Percentiles rank a stretch among this genome's conserved stretches.
Conservation (phyloP, 1,284 basidiomycete species). For the Puccinia novopanici region DNA sequence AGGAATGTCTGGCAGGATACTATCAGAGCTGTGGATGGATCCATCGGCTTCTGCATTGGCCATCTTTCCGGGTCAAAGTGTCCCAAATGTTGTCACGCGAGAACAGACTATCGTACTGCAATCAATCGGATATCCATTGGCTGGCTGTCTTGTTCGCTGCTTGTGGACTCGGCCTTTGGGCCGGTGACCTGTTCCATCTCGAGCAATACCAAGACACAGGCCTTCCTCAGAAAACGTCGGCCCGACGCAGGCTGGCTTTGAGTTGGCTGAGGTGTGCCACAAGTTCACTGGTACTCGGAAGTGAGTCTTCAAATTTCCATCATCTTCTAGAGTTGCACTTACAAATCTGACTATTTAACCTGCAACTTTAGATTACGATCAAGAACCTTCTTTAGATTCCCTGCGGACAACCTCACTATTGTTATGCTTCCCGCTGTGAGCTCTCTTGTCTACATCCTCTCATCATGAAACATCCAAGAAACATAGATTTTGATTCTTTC, state of each 20-base stretch:
- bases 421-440: conserved; percentile 35
- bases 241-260: conserved; percentile 12
- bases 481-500: background rate
- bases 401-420: conserved; percentile 25
- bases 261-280: conserved; percentile 27
- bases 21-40: conserved; percentile 22
- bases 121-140: conserved; percentile 20
- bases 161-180: conserved; percentile 36
- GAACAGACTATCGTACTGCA: background rate
- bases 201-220: conserved; percentile 7
- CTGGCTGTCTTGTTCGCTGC: conserved; percentile 33
- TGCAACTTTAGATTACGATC: conserved; percentile 18
- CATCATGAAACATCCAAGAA: background rate
- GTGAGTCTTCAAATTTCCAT: background rate
- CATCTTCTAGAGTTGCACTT: background rate
- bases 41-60: conserved; percentile 37
- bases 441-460: too few species aligned
- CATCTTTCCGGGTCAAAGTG: conserved; percentile 18
- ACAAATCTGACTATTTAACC: background rate
- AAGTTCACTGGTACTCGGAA: conserved; percentile 25
- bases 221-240: conserved; percentile 4
- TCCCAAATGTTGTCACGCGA: conserved; percentile 5
- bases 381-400: conserved; percentile 34
- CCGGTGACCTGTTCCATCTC: background rate
- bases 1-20: conserved; percentile 16